These are phyloP conservation scores for Nakazawaea peltata DNA, from an alignment of 805 yeast species.

Conservation along the genomic window DNA sequence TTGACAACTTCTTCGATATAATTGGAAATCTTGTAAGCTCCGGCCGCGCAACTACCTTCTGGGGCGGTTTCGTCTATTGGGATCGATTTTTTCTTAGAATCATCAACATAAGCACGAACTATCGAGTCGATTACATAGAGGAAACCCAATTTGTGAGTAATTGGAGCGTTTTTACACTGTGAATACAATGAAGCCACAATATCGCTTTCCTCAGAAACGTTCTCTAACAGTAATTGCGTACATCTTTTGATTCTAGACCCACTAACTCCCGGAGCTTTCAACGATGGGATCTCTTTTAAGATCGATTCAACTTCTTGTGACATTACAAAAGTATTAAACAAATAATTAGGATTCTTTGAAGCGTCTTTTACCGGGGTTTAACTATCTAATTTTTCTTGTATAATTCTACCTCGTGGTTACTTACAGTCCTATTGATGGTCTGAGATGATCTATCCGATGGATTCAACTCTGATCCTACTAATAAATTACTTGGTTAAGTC, in stretches of 20 bases:
- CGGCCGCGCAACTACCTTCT: constrained; percentile 70
- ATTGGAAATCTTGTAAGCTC: constrained; percentile 55
- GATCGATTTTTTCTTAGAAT: constrained; percentile 50
- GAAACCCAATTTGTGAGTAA: constrained; percentile 82
- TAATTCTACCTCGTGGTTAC: too few relatives aligned
- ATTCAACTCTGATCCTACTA: too few relatives aligned
- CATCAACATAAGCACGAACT: constrained; percentile 77
- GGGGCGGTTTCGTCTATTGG: constrained; percentile 40
- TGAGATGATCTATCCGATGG: too few relatives aligned
- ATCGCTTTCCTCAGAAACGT: constrained; percentile 42
- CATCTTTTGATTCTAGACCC: constrained; percentile 89
- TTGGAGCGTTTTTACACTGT: constrained; percentile 65
- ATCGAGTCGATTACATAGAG: constrained; percentile 89
- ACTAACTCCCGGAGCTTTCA: constrained; percentile 88
- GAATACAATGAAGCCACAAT: constrained; percentile 52
- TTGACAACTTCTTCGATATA: constrained; percentile 56
- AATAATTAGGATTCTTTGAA: too few relatives aligned
- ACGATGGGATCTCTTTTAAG: constrained; percentile 40
- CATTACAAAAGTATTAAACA: background rate
- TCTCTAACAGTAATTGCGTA: constrained; percentile 67
- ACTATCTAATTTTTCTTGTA: too few relatives aligned
- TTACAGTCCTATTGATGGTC: too few relatives aligned
- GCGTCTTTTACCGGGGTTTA: too few relatives aligned
- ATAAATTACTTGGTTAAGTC: too few relatives aligned
- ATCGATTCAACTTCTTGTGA: constrained; percentile 31